phyloP scores from a whole-genome alignment of 1,284 basidiomycete species.

The Wallemia ichthyophaga region DNA sequence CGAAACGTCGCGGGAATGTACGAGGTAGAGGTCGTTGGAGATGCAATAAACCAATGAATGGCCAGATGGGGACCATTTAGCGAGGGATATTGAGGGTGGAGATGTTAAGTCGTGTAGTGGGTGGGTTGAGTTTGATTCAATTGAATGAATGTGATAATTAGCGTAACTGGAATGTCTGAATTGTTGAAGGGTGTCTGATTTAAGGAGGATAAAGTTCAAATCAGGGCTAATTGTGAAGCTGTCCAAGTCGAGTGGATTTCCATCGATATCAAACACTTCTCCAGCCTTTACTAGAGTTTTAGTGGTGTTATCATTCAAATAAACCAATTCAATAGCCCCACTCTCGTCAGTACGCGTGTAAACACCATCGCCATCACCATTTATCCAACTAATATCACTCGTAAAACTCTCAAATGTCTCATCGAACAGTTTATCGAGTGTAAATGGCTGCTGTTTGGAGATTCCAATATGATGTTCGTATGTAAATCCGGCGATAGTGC shows the following conservation, averaged over 20 bases:
- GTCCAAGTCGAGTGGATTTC: slow-evolving; percentile 23
- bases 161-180: slow-evolving; percentile 70
- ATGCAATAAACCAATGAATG: slow-evolving; percentile 49
- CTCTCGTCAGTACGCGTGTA: slow-evolving; percentile 25
- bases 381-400: slow-evolving; percentile 40
- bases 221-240: slow-evolving; percentile 58
- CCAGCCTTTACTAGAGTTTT: slow-evolving; percentile 1
- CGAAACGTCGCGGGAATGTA: slow-evolving; percentile 19
- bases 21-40: slow-evolving; percentile 53
- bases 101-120: slow-evolving; percentile 32
- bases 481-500: slow-evolving; percentile 34
- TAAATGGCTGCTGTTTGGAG: slow-evolving; percentile 32
- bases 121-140: slow-evolving; percentile 29
- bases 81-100: slow-evolving; percentile 41
- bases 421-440: slow-evolving; percentile 66
- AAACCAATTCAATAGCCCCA: slow-evolving; percentile 38
- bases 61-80: slow-evolving; percentile 56
- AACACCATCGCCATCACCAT: no score
- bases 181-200: slow-evolving; percentile 40
- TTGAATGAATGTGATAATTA: slow-evolving; percentile 59
- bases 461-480: slow-evolving; percentile 26
- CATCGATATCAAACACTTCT: slow-evolving; percentile 23
- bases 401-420: slow-evolving; percentile 35
- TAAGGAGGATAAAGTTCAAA: slow-evolving; percentile 54
- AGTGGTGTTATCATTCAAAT: slow-evolving; percentile 27